Conservation (phyloP, 176 grass and related monocot genomes). For the Carex parvula region DNA sequence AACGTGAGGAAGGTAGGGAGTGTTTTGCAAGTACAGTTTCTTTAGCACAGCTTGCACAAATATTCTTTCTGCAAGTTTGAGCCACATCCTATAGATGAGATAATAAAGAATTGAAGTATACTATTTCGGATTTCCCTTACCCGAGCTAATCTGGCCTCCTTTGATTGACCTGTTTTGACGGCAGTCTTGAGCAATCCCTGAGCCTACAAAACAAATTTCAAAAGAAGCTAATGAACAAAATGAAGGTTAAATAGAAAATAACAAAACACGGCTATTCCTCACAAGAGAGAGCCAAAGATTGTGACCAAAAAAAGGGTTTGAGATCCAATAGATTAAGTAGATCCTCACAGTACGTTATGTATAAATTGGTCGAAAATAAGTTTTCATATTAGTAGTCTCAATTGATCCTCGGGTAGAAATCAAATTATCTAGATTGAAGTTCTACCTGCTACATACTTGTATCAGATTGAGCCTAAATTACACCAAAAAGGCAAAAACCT, state of each 20-base stretch:
- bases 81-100: not conserved
- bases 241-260: conserved; percentile 18
- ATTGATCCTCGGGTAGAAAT: not conserved
- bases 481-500: not conserved
- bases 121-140: conserved; percentile 42
- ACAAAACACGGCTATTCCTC: conserved; percentile 10
- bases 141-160: conserved; percentile 98
- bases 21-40: not conserved
- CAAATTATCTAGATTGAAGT: not conserved
- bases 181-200: conserved; percentile 87
- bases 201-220: conserved; percentile 48
- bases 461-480: conserved; percentile 8
- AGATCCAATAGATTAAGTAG: conserved; percentile 19
- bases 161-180: conserved; percentile 91
- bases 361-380: not conserved
- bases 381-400: not conserved
- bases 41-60: not conserved
- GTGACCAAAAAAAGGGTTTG: not conserved
- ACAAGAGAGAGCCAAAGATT: not conserved
- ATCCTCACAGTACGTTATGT: not conserved
- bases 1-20: not conserved
- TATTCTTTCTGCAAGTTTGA: not conserved
- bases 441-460: not conserved
- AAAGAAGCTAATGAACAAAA: conserved; percentile 29
- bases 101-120: conserved; percentile 27